Base-by-base conservation (phyloP, 768 basidiomycete species). In the Mycena amicta region DNA sequence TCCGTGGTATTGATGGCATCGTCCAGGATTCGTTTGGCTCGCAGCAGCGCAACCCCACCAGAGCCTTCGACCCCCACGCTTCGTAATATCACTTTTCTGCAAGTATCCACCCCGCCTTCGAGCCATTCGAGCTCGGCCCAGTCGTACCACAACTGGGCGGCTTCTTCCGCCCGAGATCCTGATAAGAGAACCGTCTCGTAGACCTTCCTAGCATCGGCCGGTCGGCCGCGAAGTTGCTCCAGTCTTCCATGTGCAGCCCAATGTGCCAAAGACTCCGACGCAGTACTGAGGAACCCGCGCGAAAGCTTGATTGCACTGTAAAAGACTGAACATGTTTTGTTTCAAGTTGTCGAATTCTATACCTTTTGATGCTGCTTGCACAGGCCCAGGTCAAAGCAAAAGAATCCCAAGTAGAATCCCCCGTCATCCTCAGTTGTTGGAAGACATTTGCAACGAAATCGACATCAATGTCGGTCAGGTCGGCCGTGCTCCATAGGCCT, bases 121-220 rank as follows among this genome's bases (percentile, higher is more conserved):
- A 91, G 68, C 92, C 92, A 94, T 70, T 92, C 91, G 80, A 91
- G 81, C 65, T 93, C 87, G 1, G 87, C 88, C 89, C 90, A 93
- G 64, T 87, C 83, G 85, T 86, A 92, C 89, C 89, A 93, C 59
- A 93, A 68, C 55, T 70, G 70, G 22, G 80, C 75, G 16, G 72
- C 66, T 29, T 75, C 80, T 4, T 67, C 67, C 29, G 73, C 71
- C 12, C 69, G 71, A 5, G 71, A 52, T 25, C 74, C 71, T 2
- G 77, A 73, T 40, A 79, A 73, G 20, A 91, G 80, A 5, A 89
- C 77, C 1, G 86, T 85, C 62, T 86, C 80, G 70, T 90, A 94
- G 3, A 94, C 78, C 66, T 92, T 93, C 29, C 91, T 81, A 15
- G 90, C 90, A 22, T 89, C 89, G 55, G 85, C 83, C 2, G 75